Conservation (phyloP, 495 filamentous ascomycete species). For the Penicillium mononematosum region DNA sequence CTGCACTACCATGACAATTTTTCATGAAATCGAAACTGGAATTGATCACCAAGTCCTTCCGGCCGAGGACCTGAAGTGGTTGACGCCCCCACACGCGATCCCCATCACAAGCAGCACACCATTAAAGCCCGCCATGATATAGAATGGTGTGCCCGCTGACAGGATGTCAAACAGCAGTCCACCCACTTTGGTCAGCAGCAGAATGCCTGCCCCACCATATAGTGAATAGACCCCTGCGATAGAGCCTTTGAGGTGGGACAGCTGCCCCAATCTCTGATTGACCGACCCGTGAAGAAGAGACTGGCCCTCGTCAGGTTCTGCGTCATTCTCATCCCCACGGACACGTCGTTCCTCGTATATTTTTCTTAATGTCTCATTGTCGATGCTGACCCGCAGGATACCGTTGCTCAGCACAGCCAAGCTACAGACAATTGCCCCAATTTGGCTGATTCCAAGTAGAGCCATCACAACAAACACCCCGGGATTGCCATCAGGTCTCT, state of each 20-base stretch:
- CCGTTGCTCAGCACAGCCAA: constrained; percentile 79
- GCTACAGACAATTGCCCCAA: constrained; percentile 92
- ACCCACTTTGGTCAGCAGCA: constrained; percentile 90
- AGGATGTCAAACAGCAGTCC: constrained; percentile 75
- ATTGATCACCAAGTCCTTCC: constrained; percentile 7
- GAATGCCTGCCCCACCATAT: constrained; percentile 85
- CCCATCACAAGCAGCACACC: constrained; percentile 62
- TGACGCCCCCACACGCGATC: constrained; percentile 38
- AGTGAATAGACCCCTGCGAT: constrained; percentile 93
- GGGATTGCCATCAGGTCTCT: constrained; percentile 54
- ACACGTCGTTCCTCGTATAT: constrained; percentile 30
- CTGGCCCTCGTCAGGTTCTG: constrained; percentile 32
- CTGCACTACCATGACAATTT: not conserved
- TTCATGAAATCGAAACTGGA: not conserved
- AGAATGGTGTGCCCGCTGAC: constrained; percentile 77
- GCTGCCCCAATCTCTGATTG: constrained; percentile 28
- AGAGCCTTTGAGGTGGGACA: constrained; percentile 73
- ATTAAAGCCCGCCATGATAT: constrained; percentile 89
- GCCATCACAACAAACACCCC: constrained; percentile 73
- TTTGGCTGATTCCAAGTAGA: constrained; percentile 84
- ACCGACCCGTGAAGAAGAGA: constrained; percentile 30
- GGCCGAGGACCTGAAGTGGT: constrained; percentile 21
- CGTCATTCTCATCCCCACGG: constrained; percentile 16
- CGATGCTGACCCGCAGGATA: constrained; percentile 52
- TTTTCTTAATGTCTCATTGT: constrained; percentile 35